Evolutionary conservation across 2,329 filamentous ascomycete species (phyloP), one percentile per base, ranked within the genome.

Genomic region (Cladosporium sp.): DNA sequence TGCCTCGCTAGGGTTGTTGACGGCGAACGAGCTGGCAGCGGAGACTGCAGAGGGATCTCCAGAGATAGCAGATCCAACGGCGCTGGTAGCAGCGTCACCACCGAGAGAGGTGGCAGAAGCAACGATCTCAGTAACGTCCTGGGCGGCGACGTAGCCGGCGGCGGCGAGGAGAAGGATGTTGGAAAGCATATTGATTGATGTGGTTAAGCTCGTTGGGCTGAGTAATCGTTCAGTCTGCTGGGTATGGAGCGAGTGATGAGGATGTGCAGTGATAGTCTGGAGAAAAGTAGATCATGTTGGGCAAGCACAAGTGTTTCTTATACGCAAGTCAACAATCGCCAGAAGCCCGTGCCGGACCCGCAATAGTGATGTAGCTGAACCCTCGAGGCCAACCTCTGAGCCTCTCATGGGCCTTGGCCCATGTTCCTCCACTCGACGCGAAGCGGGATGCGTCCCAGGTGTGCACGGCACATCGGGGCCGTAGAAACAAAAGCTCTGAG

Each of bases 301-400:
- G 26, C 50, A 63, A 31, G 14, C 31, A 18, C 50, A 56, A 31
- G 14, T 44, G 61, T 63, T 44, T 63, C 61, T 63, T 63, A 63
- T 63, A 63, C 61, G 16, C 23, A 56, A 23, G 35, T 28, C 61
- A 63, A 63, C 50, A 56, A 29, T 6, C 31, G 33, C 18, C 33
- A 29, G 33, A 52, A 31, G 50, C 50, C 61, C 50, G 61, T 63
- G 35, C 50, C 23, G 56, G 61, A 63, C 61, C 61, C 61, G 50
- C 50, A 63, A 53, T 26, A 62, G 61, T 63, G 61, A 63, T 63
- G 61, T 63, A 63, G 49, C 44, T 35, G 31, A 44, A 46, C 61
- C 33, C 61, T 63, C 33, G 12, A 56, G 61, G 26, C 50, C 23
- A 40, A 23, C 26, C 33, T 40, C 31, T 62, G 4, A 40, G 23